These are phyloP conservation scores for Thalassiosira hispida DNA, from an alignment of 352 stramenopile genomes.

Conservation along the genomic window DNA sequence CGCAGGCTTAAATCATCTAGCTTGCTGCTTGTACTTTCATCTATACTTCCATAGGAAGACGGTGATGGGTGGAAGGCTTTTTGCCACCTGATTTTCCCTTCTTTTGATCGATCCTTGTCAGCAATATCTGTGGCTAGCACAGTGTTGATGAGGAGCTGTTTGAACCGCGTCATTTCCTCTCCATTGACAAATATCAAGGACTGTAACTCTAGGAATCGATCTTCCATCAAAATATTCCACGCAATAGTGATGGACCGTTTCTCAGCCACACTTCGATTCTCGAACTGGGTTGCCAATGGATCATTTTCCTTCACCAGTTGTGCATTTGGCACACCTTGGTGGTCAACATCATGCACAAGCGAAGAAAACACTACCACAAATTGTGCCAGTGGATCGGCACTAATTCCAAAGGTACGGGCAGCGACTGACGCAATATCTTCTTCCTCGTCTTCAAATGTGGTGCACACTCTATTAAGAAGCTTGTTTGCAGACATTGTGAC, in stretches of 20 bases:
- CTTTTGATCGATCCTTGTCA: slow-evolving; percentile 33
- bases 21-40: background rate
- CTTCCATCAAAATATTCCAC: slow-evolving; percentile 61
- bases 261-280: slow-evolving; percentile 62
- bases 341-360: slow-evolving; percentile 65
- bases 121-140: slow-evolving; percentile 56
- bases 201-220: slow-evolving; percentile 45
- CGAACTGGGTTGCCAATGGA: slow-evolving; percentile 45
- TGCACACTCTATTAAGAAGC: slow-evolving; percentile 49
- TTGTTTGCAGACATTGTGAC: slow-evolving; percentile 57
- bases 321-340: slow-evolving; percentile 61
- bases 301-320: slow-evolving; percentile 55
- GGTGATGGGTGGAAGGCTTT: slow-evolving; percentile 39
- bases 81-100: slow-evolving; percentile 29
- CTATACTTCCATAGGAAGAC: background rate
- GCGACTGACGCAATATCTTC: slow-evolving; percentile 38
- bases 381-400: slow-evolving; percentile 68
- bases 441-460: slow-evolving; percentile 35
- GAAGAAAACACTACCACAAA: slow-evolving; percentile 67
- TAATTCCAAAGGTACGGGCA: slow-evolving; percentile 67
- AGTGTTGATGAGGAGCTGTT: slow-evolving; percentile 56
- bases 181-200: slow-evolving; percentile 56
- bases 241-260: slow-evolving; percentile 65
- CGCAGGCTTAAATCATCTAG: slow-evolving; percentile 25
- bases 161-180: slow-evolving; percentile 49